Percentiles rank a stretch among this genome's conserved stretches.
phyloP scores from a whole-genome alignment of 2,329 filamentous ascomycete genomes.

The Fusarium mundagurra region DNA sequence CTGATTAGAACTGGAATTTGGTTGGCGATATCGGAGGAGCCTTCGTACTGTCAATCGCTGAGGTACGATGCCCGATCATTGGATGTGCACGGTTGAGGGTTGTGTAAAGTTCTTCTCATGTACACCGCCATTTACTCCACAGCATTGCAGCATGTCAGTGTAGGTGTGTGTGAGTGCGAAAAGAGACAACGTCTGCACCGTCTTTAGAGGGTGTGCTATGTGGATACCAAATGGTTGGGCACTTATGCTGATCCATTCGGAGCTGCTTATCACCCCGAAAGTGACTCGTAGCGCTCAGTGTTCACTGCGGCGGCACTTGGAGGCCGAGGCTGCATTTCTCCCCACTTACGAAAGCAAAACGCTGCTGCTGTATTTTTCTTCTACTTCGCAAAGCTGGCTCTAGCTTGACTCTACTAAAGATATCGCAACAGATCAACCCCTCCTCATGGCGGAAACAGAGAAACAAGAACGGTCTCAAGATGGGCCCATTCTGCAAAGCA shows the following conservation, averaged over 20 bases:
- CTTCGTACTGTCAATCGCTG: too few species aligned
- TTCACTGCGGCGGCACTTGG: too few species aligned
- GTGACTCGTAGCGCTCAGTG: background rate
- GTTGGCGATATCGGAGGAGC: background rate
- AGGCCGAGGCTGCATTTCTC: background rate
- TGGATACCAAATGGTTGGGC: background rate
- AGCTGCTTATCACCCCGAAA: background rate
- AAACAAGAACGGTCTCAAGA: background rate
- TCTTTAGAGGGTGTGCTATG: background rate
- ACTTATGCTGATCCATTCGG: background rate
- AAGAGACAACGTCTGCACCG: background rate
- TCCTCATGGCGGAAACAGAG: background rate
- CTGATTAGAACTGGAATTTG: accelerated
- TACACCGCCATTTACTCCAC: background rate
- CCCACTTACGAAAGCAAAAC: background rate
- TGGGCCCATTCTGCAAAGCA: background rate
- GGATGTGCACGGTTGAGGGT: background rate
- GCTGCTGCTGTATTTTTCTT: background rate
- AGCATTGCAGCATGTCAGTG: background rate
- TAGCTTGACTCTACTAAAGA: background rate
- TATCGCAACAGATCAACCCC: background rate
- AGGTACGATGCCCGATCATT: background rate
- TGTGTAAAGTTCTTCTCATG: background rate
- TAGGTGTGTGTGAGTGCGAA: background rate
- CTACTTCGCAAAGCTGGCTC: too few species aligned